Evolutionary conservation across 148 eudicot species (phyloP).

Genomic region (Beta vulgaris): DNA sequence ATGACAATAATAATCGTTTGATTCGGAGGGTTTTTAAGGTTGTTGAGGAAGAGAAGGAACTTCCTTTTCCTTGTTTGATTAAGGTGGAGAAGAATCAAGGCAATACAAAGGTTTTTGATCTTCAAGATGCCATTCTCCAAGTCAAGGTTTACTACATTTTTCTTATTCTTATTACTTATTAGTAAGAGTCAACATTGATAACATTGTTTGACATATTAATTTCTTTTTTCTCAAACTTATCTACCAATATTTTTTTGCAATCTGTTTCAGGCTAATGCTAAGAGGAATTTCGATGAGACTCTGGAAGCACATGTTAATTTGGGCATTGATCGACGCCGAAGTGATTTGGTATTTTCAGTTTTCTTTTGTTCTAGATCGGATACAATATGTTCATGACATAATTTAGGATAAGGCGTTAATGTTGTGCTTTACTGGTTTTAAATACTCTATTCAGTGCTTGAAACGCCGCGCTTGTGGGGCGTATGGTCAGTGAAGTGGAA

Average conservation of each 20-base stretch:
- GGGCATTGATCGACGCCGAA: conserved; percentile 78
- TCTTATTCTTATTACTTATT: not conserved
- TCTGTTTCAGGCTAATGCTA: conserved; percentile 69
- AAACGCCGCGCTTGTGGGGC: no score
- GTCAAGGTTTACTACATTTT: conserved; percentile 48
- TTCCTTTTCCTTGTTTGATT: conserved; percentile 71
- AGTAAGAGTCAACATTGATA: not conserved
- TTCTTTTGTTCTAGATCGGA: conserved; percentile 14
- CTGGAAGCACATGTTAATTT: conserved; percentile 91
- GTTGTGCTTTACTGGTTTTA: not conserved
- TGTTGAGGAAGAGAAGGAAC: conserved; percentile 35
- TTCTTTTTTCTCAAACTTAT: not conserved
- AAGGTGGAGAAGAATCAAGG: conserved; percentile 46
- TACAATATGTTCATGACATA: not conserved
- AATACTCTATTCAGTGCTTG: not conserved
- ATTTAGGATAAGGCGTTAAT: not conserved
- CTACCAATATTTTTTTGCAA: conserved; percentile 16
- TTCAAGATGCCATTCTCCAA: conserved; percentile 75
- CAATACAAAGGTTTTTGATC: conserved; percentile 57
- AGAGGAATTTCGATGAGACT: conserved; percentile 71
- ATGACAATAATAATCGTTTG: conserved; percentile 22
- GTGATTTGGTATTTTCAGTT: conserved; percentile 66
- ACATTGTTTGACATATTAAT: not conserved
- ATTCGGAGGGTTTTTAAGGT: conserved; percentile 37
- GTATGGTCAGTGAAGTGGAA: no score